These are phyloP conservation scores for Chlorophyllum brunneum DNA, from an alignment of 768 basidiomycete genomes.

Conservation along the genomic window DNA sequence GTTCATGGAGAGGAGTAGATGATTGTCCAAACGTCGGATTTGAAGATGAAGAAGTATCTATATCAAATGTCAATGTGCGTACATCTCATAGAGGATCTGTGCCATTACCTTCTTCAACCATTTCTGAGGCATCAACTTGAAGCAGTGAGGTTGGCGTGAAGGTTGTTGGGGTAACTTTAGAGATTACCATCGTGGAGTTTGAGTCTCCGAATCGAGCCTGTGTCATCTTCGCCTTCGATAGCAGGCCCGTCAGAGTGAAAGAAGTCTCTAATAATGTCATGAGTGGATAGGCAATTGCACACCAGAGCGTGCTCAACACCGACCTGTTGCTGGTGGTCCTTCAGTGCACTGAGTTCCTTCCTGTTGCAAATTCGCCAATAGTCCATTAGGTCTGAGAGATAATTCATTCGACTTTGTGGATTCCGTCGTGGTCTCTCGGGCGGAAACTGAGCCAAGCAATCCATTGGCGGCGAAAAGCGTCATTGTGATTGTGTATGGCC, in stretches of 20 bases:
- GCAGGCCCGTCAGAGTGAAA: slow-evolving; percentile 1
- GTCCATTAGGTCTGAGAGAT: neutral
- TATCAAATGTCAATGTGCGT: neutral
- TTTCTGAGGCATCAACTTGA: neutral
- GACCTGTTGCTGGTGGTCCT: neutral
- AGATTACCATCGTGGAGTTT: neutral
- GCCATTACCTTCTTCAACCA: neutral
- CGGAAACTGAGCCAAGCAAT: slow-evolving; percentile 19
- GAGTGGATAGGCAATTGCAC: neutral
- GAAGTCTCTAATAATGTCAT: slow-evolving; percentile 1
- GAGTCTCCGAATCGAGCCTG: neutral
- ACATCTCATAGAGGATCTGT: too few species aligned
- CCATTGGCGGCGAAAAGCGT: slow-evolving; percentile 25
- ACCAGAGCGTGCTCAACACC: neutral
- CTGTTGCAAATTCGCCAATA: neutral
- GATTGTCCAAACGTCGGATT: slow-evolving; percentile 17
- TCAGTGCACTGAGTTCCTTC: neutral
- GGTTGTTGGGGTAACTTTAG: neutral
- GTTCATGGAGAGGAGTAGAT: slow-evolving; percentile 8
- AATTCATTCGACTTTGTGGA: neutral
- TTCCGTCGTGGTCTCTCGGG: neutral
- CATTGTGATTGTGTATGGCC: slow-evolving; percentile 8
- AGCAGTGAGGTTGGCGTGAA: neutral
- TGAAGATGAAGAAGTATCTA: neutral
- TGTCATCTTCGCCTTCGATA: slow-evolving; percentile 9